Conservation (phyloP, 2,329 filamentous ascomycete species). For the Sporothrix variecibatus region DNA sequence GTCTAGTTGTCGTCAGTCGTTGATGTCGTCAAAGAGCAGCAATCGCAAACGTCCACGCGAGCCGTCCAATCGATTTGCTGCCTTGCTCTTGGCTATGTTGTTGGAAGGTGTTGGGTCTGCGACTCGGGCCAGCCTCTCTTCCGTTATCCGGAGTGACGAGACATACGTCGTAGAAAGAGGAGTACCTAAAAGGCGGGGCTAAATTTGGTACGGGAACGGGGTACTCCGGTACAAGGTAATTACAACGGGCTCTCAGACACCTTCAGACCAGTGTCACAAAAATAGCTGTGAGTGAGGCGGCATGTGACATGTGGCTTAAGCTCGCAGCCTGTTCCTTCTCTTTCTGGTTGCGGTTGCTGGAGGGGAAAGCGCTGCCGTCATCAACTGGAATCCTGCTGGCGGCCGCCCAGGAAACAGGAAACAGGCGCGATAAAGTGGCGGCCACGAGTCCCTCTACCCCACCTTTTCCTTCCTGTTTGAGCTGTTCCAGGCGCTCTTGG, state of each 20-base stretch:
- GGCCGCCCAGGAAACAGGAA: conserved; percentile 10
- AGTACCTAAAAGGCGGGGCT: conserved; percentile 16
- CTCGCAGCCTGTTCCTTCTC: conserved; percentile 13
- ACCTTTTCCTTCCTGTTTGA: background rate
- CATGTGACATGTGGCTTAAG: conserved; percentile 27
- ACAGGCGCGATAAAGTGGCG: background rate
- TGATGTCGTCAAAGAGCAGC: background rate
- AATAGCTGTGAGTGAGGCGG: background rate
- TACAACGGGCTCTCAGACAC: background rate
- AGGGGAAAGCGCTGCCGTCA: conserved; percentile 20
- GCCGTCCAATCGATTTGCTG: background rate
- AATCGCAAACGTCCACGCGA: background rate
- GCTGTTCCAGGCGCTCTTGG: background rate
- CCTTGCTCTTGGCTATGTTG: conserved; percentile 1
- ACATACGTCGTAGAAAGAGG: background rate
- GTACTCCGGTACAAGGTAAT: background rate
- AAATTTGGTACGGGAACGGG: background rate
- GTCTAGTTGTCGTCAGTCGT: background rate
- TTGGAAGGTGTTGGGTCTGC: conserved; percentile 1
- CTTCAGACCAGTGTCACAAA: background rate
- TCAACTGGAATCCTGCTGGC: conserved; percentile 19
- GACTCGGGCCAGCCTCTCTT: conserved; percentile 19
- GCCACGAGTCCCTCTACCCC: conserved; percentile 20
- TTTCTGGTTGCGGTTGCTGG: background rate
- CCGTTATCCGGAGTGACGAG: conserved; percentile 20